Conservation (phyloP, 192 early-diverging fungal species). For the Chytriomyces confervae region DNA sequence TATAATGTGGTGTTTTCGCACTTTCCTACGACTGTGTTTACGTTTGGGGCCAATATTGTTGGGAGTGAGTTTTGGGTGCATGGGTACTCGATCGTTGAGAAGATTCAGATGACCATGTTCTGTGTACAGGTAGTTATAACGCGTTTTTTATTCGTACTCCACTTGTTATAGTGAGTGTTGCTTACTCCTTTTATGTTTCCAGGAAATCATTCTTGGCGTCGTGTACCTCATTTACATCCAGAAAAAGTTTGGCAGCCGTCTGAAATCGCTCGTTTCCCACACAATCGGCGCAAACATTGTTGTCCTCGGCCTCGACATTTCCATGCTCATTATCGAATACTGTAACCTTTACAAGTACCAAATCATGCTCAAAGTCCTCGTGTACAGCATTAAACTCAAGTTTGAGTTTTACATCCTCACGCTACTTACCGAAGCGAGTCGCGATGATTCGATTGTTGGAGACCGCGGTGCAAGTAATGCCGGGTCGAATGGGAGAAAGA, state of each 20-base stretch:
- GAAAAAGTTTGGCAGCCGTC: not conserved
- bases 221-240: conserved; percentile 39
- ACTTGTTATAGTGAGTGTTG: conserved; percentile 28
- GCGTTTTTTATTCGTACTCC: too few relatives aligned
- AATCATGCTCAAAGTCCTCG: conserved; percentile 40
- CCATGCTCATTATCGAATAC: conserved; percentile 38
- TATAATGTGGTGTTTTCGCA: conserved; percentile 34
- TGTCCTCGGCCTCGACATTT: conserved; percentile 38
- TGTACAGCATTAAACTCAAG: conserved; percentile 45
- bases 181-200: conserved; percentile 34
- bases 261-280: conserved; percentile 17
- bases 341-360: conserved; percentile 40
- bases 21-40: conserved; percentile 39
- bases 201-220: conserved; percentile 20
- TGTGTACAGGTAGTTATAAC: too few relatives aligned
- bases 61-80: conserved; percentile 13
- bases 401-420: conserved; percentile 42
- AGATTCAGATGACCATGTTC: not conserved
- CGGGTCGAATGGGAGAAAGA: too few relatives aligned
- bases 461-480: too few relatives aligned
- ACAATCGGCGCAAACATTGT: conserved; percentile 34
- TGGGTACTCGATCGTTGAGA: conserved; percentile 21
- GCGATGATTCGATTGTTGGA: too few relatives aligned
- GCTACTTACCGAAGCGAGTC: conserved; percentile 27
- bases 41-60: conserved; percentile 38